Base-by-base conservation (phyloP, 352 stramenopile genomes). In the Phytophthora gonapodyides region DNA sequence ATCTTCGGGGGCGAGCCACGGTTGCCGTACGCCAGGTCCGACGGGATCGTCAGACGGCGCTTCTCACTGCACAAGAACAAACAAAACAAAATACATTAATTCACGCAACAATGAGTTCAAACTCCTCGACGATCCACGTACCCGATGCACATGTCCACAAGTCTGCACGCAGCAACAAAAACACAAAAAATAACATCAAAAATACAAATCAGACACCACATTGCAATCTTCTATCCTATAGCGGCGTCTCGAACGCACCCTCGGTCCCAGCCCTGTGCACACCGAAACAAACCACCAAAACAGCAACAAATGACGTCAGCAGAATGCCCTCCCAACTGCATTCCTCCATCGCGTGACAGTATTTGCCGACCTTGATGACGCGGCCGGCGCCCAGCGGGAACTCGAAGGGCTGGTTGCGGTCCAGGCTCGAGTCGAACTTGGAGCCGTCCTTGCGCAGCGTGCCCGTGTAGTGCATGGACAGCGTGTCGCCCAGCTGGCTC, bases 361-460 rank as follows among this genome's bases (percentile, higher is more conserved):
- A 37, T 13, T 24, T 21, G 47, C 67, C 16, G 37, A 91, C 82
- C 97, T 99, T 78, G 85, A 98, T 98, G 24, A 98, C 96, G 69
- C 96, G 87, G 13, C 94, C 92, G 17, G 82, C 56, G 37, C 96
- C 94, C 47, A 99, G 96, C 50, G 91, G 93, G 67, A 99, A 99
- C 30, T 97, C 93, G 45, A 98, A 98, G 3, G 97, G 96, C 67
- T 81, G 54, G 59, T 93, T 93, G 60, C 97, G 94, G 60, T 98
- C 93, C 60, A 98, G 82, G 33, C 91, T 98, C 55, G 91, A 98
- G 80, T 99, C 97, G 71, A 99, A 99, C 68, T 98, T 94, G 61
- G 88, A 97, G 51, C 97, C 97, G 75, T 98, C 93, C 68, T 97
- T 98, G 66, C 83, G 88, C 34, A 99, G 73, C 30, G 85, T 98